phyloP scores from a whole-genome alignment of 257 asterid genomes.

The Solanum pimpinellifolium region DNA sequence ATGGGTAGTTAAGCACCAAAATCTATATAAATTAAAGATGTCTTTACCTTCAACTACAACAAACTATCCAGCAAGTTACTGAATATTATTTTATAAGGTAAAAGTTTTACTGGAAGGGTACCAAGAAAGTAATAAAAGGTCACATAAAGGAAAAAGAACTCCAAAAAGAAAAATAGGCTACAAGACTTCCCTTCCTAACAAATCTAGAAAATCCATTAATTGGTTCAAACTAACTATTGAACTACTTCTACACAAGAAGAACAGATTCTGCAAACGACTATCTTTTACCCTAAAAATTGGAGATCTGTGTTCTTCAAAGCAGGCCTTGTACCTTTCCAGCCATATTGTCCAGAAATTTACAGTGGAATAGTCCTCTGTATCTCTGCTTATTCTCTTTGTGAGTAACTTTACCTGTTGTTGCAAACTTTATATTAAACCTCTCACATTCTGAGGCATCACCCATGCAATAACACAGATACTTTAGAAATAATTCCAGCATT shows the following conservation, averaged over 20 bases:
- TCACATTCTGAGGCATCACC: background rate
- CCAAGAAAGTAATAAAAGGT: background rate
- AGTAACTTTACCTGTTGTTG: background rate
- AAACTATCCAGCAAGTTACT: background rate
- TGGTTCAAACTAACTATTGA: background rate
- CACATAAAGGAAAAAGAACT: background rate
- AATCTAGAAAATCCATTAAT: background rate
- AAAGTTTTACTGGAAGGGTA: background rate
- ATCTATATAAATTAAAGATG: background rate
- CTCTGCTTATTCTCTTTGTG: background rate
- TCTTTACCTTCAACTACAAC: background rate
- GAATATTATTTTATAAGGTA: background rate
- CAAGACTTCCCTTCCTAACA: background rate
- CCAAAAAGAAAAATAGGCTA: background rate
- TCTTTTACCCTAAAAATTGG: background rate
- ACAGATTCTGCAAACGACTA: background rate
- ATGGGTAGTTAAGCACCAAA: background rate
- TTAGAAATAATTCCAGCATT: background rate
- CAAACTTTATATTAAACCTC: background rate
- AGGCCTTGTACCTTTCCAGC: background rate
- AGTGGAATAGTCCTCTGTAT: background rate
- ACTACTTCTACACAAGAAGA: background rate
- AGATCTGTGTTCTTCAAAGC: background rate
- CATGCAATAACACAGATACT: background rate
- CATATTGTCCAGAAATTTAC: background rate